A percentile compares a stretch with the other conserved stretches of the same genome.
Conservation (phyloP, 306 rosid genomes). For the Cucumis cinereus region DNA sequence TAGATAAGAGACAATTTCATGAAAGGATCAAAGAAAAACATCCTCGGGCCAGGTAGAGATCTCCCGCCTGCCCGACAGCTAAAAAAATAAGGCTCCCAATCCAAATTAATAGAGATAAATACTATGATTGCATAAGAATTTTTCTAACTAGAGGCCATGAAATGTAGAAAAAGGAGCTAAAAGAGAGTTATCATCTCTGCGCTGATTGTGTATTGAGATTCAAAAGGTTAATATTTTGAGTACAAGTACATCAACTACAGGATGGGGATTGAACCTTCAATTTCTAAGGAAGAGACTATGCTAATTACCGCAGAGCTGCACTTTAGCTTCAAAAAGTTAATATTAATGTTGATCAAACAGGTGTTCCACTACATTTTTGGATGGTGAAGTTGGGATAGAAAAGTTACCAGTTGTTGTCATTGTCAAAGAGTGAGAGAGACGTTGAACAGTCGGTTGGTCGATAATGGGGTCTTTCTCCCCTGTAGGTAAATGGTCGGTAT, state of each 20-base stretch:
- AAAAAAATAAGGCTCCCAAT: neutral
- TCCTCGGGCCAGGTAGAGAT: neutral
- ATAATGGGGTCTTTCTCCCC: neutral
- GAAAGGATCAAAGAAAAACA: neutral
- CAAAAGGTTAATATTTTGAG: neutral
- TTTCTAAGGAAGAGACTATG: too few species aligned
- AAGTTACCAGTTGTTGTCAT: conserved; percentile 6
- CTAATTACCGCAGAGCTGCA: too few species aligned
- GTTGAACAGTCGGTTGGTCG: conserved; percentile 9
- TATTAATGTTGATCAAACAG: neutral
- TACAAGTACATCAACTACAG: too few species aligned
- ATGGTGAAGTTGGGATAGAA: neutral
- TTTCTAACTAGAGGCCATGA: neutral
- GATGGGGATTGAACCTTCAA: too few species aligned
- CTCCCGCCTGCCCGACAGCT: neutral
- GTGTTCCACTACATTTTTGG: neutral
- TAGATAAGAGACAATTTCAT: neutral
- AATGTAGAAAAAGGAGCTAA: neutral
- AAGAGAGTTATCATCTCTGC: neutral
- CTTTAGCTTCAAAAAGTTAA: neutral
- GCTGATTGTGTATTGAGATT: neutral
- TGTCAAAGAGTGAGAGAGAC: conserved; percentile 2
- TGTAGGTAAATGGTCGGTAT: neutral
- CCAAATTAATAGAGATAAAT: neutral
- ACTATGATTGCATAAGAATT: neutral